Evolutionary conservation across 306 rosid species (phyloP).

Genomic region (Morella rubra): DNA sequence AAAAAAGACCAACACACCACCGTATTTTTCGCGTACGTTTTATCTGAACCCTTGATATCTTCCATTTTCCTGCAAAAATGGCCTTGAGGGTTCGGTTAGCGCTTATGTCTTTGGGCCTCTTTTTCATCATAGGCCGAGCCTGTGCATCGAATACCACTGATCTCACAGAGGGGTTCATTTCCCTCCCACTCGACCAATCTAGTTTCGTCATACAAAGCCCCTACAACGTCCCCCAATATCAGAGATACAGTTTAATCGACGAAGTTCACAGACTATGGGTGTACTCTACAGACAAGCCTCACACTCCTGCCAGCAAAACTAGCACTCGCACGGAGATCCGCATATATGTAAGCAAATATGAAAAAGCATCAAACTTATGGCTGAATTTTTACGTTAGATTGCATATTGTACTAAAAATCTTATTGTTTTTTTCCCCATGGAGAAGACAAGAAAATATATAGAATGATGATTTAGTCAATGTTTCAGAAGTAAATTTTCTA

Average conservation of each 20-base stretch:
- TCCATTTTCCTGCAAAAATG: no score
- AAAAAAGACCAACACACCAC: no score
- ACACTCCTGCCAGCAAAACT: slow-evolving; percentile 3
- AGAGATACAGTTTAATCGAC: slow-evolving; percentile 24
- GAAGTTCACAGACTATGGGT: slow-evolving; percentile 37
- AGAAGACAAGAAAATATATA: no score
- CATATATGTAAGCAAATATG: slow-evolving; percentile 1
- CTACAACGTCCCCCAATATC: slow-evolving; percentile 16
- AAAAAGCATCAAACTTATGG: no score
- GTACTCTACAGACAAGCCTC: slow-evolving; percentile 38
- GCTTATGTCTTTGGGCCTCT: neutral
- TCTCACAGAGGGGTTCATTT: slow-evolving; percentile 25
- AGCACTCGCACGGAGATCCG: slow-evolving; percentile 21
- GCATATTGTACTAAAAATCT: no score
- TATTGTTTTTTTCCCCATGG: no score
- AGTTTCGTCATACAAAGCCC: slow-evolving; percentile 20
- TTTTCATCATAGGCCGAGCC: neutral
- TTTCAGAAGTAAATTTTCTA: no score
- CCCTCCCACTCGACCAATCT: slow-evolving; percentile 19
- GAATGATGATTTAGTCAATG: no score
- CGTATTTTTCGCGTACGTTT: no score
- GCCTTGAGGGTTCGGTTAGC: no score
- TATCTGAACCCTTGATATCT: no score
- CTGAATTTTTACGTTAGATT: no score
- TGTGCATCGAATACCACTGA: neutral